These are phyloP conservation scores for Linderina pennispora DNA, from an alignment of 192 early-diverging fungal genomes.

Conservation along the genomic window DNA sequence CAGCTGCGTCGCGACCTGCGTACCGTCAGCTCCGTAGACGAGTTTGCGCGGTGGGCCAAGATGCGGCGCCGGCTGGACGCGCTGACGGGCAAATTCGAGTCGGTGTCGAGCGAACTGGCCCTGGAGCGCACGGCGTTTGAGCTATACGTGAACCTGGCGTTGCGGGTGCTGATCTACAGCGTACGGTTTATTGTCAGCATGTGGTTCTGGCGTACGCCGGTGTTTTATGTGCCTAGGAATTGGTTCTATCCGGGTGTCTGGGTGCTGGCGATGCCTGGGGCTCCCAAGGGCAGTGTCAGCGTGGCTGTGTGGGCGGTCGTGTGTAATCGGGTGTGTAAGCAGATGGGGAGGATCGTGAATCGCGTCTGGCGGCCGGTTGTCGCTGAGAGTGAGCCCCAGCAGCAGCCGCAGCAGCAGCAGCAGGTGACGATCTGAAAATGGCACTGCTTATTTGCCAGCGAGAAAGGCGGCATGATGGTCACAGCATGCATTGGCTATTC, in stretches of 20 bases:
- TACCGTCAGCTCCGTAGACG: conserved; percentile 71
- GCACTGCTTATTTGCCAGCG: no score
- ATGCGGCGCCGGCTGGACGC: conserved; percentile 74
- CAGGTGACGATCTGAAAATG: no score
- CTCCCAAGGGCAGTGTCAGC: conserved; percentile 73
- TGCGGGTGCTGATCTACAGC: conserved; percentile 60
- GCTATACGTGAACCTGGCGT: conserved; percentile 64
- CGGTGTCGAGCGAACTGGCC: conserved; percentile 53
- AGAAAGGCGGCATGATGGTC: no score
- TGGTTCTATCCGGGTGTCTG: conserved; percentile 74
- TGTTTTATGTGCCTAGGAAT: conserved; percentile 69
- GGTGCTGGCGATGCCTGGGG: conserved; percentile 64
- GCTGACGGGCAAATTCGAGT: conserved; percentile 62
- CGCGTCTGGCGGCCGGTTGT: conserved; percentile 15
- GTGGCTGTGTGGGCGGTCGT: conserved; percentile 71
- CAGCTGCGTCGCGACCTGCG: conserved; percentile 58
- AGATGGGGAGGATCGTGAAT: conserved; percentile 21
- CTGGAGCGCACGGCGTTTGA: conserved; percentile 67
- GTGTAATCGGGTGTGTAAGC: conserved; percentile 57
- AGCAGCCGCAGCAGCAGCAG: conserved; percentile 2
- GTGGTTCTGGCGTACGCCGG: conserved; percentile 60
- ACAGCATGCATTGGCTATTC: no score
- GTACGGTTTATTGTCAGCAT: conserved; percentile 56
- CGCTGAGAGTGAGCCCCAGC: neutral
- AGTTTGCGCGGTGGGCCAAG: conserved; percentile 93